Evolutionary conservation across 2,329 filamentous ascomycete species (phyloP).

Genomic region (Amylocarpus encephaloides): DNA sequence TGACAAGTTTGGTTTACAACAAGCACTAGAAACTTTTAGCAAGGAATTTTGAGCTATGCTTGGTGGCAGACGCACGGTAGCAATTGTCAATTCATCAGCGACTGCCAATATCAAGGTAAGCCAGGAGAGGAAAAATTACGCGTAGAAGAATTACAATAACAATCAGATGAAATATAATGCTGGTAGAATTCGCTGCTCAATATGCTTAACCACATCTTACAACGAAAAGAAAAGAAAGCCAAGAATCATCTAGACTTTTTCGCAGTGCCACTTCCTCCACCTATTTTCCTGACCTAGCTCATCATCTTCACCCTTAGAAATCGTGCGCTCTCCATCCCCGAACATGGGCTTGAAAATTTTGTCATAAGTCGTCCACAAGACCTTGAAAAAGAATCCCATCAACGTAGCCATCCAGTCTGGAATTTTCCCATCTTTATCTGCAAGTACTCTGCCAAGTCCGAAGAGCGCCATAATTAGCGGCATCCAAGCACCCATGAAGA

Average conservation of each 20-base stretch:
- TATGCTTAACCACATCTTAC: too few species aligned
- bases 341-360: constrained; percentile 58
- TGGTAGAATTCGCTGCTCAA: too few species aligned
- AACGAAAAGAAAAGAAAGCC: too few species aligned
- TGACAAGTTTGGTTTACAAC: too few species aligned
- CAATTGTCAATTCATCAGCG: too few species aligned
- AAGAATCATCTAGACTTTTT: not conserved
- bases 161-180: too few species aligned
- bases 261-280: not conserved
- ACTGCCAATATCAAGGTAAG: too few species aligned
- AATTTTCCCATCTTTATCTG: constrained; percentile 58
- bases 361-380: constrained; percentile 62
- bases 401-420: constrained; percentile 60
- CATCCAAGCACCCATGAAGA: constrained; percentile 56
- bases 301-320: constrained; percentile 7
- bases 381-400: constrained; percentile 46
- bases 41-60: too few species aligned
- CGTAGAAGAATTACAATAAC: too few species aligned
- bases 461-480: constrained; percentile 52
- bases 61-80: too few species aligned
- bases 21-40: too few species aligned
- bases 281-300: constrained; percentile 8
- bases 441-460: constrained; percentile 42
- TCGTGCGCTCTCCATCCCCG: constrained; percentile 76
- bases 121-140: too few species aligned